Percentiles rank a stretch among this genome's conserved stretches.
These are phyloP conservation scores for Aethionema arabicum DNA, from an alignment of 345 rosid genomes.

Conservation along the genomic window DNA sequence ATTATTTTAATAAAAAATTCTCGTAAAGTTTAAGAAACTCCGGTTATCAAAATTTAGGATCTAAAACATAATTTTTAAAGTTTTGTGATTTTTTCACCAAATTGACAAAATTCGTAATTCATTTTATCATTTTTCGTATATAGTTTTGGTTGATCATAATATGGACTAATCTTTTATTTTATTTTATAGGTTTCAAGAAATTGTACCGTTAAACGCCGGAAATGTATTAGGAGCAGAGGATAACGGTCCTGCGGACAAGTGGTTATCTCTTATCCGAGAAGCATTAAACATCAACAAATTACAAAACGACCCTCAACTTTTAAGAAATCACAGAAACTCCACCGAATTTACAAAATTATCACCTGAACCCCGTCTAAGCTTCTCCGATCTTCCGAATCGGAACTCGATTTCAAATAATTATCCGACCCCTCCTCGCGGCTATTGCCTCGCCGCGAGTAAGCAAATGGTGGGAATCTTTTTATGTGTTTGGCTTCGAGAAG, in stretches of 20 bases:
- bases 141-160: neutral
- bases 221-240: conserved; percentile 85
- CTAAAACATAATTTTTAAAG: no score
- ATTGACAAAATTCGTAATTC: no score
- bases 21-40: no score
- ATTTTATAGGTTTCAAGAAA: conserved; percentile 71
- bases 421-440: conserved; percentile 30
- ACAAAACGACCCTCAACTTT: conserved; percentile 20
- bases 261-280: conserved; percentile 69
- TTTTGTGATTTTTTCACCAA: no score
- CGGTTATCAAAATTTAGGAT: no score
- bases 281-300: conserved; percentile 49
- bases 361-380: conserved; percentile 47
- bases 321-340: conserved; percentile 29
- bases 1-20: no score
- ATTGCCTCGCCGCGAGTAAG: conserved; percentile 78
- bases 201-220: conserved; percentile 81
- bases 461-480: conserved; percentile 95
- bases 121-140: no score
- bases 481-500: conserved; percentile 81
- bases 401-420: conserved; percentile 27
- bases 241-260: conserved; percentile 69
- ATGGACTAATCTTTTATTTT: conserved; percentile 2
- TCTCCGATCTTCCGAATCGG: conserved; percentile 37
- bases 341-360: conserved; percentile 29